Base-by-base conservation (phyloP, 441 rosid genomes). In the Omphalea diandra region DNA sequence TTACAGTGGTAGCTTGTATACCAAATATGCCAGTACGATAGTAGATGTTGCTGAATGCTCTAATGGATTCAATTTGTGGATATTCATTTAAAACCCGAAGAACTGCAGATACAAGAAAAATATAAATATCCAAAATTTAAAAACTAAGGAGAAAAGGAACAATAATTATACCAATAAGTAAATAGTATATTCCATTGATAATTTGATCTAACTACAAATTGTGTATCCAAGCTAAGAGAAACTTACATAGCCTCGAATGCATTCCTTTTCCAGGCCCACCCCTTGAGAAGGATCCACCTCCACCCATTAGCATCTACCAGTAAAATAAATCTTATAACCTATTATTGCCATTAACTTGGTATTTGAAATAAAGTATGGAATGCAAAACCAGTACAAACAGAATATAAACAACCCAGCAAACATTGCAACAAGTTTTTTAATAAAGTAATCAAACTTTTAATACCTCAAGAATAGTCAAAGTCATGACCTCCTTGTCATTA, bases 221-320 rank as follows among this genome's bases (percentile, higher is more conserved):
- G 12, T 7, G 5, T 17, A 3, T 29, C n/a, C n/a, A n/a, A n/a
- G n/a, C n/a, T 33, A 6, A 59, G 41, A 63, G 47, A 26, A 63
- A 86, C 94, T 88, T 83, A 95, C 99, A 90, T 38, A 93, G 88
- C 79, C 93, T 85, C 5, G 98, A 90, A 75, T 89, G 85, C 97
- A 90, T 95, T 77, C 96, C 97, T 78, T 93, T 95, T 72, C 97
- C 98, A 6, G 98, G 99, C 63, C 98, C 97, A 49, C 98, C 96
- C 0, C 95, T 83, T 32, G 99, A 90, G 85, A 93, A 93, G 57
- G 99, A 89, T 73, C 98, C 95, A 74, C 97, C 97, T 71, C 98
- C 98, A 55, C 97, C 97, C 92, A 92, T 74, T 61, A 93, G 96
- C 90, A 87, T 85, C 99, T 95, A 67, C 63, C 63, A 78, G 0